Base-by-base conservation (phyloP, 1,139 yeast genomes). In the Suhomyces bokatorum region DNA sequence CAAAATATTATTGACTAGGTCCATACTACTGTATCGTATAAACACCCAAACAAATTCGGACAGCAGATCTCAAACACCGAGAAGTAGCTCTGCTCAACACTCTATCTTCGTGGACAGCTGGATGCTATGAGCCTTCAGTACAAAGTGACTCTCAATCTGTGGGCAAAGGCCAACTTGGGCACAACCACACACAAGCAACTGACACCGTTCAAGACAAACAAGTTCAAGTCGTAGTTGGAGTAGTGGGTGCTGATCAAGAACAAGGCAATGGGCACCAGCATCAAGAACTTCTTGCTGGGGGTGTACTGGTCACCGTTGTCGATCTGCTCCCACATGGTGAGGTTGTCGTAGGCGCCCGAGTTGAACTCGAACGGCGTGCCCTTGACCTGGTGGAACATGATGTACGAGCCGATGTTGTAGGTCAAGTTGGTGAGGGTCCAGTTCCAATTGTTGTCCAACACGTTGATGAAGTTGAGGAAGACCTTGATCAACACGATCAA, bases 321-420 rank as follows among this genome's bases (percentile, higher is more conserved):
- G 53, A 93, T 85, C 67, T 93, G 99, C 67, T 93, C 99, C 99
- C 99, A 93, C 97, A 93, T 88, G 26, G 97, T 93, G 57, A 93
- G 77, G 60, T 89, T 85, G 64, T 93, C 99, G 66, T 87, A 93
- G 0, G 98, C 98, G 35, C 99, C 99, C 32, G 89, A 85, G 63
- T 91, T 93, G 70, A 91, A 90, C 56, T 93, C 99, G 64, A 93
- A 93, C 1, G 99, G 99, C 3, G 96, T 89, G 29, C 99, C 99
- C 60, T 91, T 93, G 41, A 93, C 89, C 63, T 88, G 87, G 66
- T 93, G 99, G 65, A 93, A 93, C 98, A 93, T 93, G 54, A 93
- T 81, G 62, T 90, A 91, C 3, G 95, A 85, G 3, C 98, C 98
- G 53, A 87, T 80, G 48, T 87, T 93, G 63, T 93, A 93, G 6